Percentiles rank a stretch among this genome's conserved stretches.
Conservation (phyloP, 1,284 basidiomycete genomes). For the Austroboletus niveus region DNA sequence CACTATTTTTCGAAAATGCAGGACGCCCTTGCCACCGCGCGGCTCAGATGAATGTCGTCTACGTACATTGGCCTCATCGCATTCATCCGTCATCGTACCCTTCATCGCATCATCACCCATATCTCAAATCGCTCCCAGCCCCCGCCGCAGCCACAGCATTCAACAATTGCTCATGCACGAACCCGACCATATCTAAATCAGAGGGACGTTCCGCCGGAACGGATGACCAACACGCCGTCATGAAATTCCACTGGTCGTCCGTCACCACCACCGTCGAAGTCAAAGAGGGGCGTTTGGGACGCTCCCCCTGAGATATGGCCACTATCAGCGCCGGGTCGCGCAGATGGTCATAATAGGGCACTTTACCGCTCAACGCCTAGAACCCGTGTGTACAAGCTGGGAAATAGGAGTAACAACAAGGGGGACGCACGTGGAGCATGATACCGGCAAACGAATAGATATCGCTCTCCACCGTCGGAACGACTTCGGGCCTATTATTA, state of each 20-base stretch:
- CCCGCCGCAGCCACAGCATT: neutral
- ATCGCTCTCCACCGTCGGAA: conserved; percentile 21
- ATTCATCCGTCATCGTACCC: too few relatives aligned
- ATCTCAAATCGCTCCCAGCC: too few relatives aligned
- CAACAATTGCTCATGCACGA: conserved; percentile 16
- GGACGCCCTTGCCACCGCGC: too few relatives aligned
- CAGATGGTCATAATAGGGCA: conserved; percentile 21
- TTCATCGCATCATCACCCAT: too few relatives aligned
- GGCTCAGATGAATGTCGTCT: too few relatives aligned
- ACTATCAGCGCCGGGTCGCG: conserved; percentile 20
- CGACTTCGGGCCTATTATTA: neutral
- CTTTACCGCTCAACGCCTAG: conserved; percentile 25
- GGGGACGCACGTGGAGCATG: conserved; percentile 19
- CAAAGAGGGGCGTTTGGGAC: conserved; percentile 16
- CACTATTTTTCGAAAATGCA: too few relatives aligned
- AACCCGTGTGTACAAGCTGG: too few relatives aligned
- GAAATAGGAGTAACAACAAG: neutral
- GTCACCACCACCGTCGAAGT: conserved; percentile 2
- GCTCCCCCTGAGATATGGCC: conserved; percentile 14
- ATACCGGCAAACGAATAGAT: conserved; percentile 27
- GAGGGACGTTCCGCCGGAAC: conserved; percentile 13
- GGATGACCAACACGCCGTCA: conserved; percentile 21
- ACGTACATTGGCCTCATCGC: too few relatives aligned
- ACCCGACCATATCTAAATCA: conserved; percentile 11
- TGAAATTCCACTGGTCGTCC: conserved; percentile 24